phyloP scores from a whole-genome alignment of 139 green algal species.

The Tetradesmus obliquus region DNA sequence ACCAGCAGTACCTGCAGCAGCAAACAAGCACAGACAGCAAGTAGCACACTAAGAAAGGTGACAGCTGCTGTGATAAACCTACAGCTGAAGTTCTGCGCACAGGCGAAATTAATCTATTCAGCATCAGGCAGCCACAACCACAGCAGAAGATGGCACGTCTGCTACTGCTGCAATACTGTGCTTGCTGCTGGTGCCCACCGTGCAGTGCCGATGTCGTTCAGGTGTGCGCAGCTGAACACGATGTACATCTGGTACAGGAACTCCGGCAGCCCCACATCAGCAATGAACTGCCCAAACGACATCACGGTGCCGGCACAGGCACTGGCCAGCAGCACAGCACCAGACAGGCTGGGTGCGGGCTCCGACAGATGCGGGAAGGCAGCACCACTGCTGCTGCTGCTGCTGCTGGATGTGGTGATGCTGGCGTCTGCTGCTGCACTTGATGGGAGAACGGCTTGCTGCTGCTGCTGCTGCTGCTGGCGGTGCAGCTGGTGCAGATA shows the following conservation, averaged over 20 bases:
- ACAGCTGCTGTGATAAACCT: background rate
- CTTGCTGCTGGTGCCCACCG: constrained; percentile 5
- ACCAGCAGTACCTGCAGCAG: constrained; percentile 41
- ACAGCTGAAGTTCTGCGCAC: background rate
- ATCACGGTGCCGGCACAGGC: constrained; percentile 42
- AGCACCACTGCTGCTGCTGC: constrained; percentile 26
- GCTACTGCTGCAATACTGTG: background rate
- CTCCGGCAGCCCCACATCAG: constrained; percentile 41
- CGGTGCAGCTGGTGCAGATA: constrained; percentile 22
- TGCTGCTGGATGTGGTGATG: background rate
- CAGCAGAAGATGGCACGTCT: background rate
- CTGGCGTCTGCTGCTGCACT: constrained; percentile 8
- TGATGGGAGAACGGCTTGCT: background rate
- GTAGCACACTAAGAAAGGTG: background rate
- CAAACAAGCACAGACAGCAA: constrained; percentile 4
- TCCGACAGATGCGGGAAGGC: background rate
- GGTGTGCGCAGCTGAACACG: constrained; percentile 28
- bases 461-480: constrained; percentile 25
- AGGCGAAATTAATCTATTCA: background rate
- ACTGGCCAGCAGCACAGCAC: constrained; percentile 37
- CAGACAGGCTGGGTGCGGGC: background rate
- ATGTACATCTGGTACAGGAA: constrained; percentile 49
- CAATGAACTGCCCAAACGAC: constrained; percentile 37
- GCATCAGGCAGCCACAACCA: background rate
- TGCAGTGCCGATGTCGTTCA: constrained; percentile 22